Evolutionary conservation across 768 basidiomycete genomes (phyloP).

Genomic region (Tylopilus cervinicoccineus): DNA sequence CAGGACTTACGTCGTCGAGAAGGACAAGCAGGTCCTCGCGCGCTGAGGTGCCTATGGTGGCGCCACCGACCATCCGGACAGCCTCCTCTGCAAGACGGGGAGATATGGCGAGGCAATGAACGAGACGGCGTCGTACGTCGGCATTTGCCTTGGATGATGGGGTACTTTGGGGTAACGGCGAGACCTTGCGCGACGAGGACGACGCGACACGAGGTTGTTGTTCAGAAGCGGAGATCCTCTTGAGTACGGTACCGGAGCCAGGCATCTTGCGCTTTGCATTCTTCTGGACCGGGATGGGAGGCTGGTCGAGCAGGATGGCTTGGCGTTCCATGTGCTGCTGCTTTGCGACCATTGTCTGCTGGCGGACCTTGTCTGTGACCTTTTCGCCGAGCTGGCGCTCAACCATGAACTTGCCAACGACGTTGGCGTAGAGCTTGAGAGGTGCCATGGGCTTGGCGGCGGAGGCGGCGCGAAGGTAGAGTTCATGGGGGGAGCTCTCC

Average conservation of each 20-base stretch:
- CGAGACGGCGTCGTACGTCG: conserved; percentile 38
- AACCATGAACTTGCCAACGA: conserved; percentile 69
- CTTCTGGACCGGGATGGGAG: conserved; percentile 35
- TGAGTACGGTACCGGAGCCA: conserved; percentile 25
- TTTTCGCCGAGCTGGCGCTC: conserved; percentile 53
- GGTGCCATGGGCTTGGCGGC: conserved; percentile 57
- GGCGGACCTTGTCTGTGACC: conserved; percentile 43
- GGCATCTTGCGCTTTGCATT: conserved; percentile 40
- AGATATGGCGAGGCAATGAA: conserved; percentile 49
- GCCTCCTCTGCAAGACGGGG: conserved; percentile 40
- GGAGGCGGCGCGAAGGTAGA: conserved; percentile 64
- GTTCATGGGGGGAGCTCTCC: conserved; percentile 61
- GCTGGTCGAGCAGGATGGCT: conserved; percentile 40
- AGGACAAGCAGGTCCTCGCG: conserved; percentile 44
- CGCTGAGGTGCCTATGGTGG: conserved; percentile 30
- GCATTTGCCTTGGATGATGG: conserved; percentile 15
- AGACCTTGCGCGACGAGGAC: conserved; percentile 29
- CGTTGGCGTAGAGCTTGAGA: conserved; percentile 69
- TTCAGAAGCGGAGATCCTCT: conserved; percentile 26
- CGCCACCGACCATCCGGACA: conserved; percentile 43
- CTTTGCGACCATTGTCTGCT: conserved; percentile 43
- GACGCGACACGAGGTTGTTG: conserved; percentile 29
- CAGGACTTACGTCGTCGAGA: conserved; percentile 47
- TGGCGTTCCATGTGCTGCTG: conserved; percentile 47
- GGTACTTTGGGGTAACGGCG: conserved; percentile 24